Conservation (phyloP, 495 filamentous ascomycete species). For the Halenospora varia region DNA sequence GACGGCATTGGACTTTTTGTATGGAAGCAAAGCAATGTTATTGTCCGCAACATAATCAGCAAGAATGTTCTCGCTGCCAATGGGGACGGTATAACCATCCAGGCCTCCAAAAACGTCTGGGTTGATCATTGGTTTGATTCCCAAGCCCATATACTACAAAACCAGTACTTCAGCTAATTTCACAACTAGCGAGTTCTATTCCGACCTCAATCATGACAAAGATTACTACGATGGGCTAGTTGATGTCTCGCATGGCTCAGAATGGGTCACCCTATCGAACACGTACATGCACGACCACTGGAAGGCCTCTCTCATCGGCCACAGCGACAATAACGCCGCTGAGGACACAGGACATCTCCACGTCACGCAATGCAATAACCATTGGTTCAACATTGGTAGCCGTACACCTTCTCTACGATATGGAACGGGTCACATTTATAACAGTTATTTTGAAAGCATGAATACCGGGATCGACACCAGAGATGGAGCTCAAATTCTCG, state of each 20-base stretch:
- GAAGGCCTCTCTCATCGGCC: constrained; percentile 52
- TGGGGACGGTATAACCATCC: constrained; percentile 44
- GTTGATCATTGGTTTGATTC: too few relatives aligned
- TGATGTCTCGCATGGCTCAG: constrained; percentile 39
- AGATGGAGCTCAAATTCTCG: constrained; percentile 58
- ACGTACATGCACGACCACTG: constrained; percentile 52
- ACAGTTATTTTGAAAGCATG: constrained; percentile 36
- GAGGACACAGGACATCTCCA: constrained; percentile 44
- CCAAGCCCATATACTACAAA: too few relatives aligned
- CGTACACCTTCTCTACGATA: constrained; percentile 50
- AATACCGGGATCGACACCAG: constrained; percentile 61
- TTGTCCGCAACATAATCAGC: constrained; percentile 47
- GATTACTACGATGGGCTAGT: constrained; percentile 34
- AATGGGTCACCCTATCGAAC: constrained; percentile 49
- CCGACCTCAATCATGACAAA: constrained; percentile 29
- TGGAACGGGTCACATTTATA: constrained; percentile 39
- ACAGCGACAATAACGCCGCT: constrained; percentile 38
- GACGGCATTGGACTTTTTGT: too few relatives aligned
- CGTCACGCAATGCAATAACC: constrained; percentile 52
- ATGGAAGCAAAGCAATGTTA: constrained; percentile 41
- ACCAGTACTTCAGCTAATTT: constrained; percentile 34
- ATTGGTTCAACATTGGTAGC: constrained; percentile 52
- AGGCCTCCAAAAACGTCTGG: constrained; percentile 46
- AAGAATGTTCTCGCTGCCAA: constrained; percentile 39
- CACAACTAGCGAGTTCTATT: constrained; percentile 34